These are phyloP conservation scores for Musa itinerans DNA, from an alignment of 176 grass and related monocot species.

Conservation along the genomic window DNA sequence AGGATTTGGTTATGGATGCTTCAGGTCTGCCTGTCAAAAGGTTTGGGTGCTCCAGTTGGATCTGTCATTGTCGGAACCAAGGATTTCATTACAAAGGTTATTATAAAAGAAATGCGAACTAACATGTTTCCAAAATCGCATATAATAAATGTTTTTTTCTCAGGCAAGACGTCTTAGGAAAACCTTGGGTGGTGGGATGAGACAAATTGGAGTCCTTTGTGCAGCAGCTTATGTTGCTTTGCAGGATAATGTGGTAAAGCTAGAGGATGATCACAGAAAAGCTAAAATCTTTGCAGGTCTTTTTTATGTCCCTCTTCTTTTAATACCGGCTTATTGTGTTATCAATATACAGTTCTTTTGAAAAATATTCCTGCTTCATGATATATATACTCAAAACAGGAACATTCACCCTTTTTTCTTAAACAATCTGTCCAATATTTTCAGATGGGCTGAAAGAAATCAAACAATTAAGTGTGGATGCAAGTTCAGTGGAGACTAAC, in stretches of 20 bases:
- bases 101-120: not conserved
- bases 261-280: slow-evolving; percentile 69
- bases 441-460: slow-evolving; percentile 78
- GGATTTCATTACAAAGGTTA: slow-evolving; percentile 72
- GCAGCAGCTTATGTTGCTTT: slow-evolving; percentile 74
- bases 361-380: not conserved
- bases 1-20: not conserved
- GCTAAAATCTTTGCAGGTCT: slow-evolving; percentile 79
- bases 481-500: slow-evolving; percentile 60
- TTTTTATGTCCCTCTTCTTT: not conserved
- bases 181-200: slow-evolving; percentile 93
- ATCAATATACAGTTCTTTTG: not conserved
- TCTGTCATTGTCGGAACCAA: slow-evolving; percentile 73
- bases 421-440: not conserved
- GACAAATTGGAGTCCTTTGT: slow-evolving; percentile 86
- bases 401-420: not conserved
- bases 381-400: too few species aligned
- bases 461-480: slow-evolving; percentile 48
- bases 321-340: not conserved
- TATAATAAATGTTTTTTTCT: not conserved
- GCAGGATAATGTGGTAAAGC: slow-evolving; percentile 52
- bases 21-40: slow-evolving; percentile 92
- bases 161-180: slow-evolving; percentile 89
- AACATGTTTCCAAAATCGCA: not conserved
- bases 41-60: slow-evolving; percentile 83